Conservation (phyloP, 176 grass and related monocot genomes). For the Oryza longistaminata region DNA sequence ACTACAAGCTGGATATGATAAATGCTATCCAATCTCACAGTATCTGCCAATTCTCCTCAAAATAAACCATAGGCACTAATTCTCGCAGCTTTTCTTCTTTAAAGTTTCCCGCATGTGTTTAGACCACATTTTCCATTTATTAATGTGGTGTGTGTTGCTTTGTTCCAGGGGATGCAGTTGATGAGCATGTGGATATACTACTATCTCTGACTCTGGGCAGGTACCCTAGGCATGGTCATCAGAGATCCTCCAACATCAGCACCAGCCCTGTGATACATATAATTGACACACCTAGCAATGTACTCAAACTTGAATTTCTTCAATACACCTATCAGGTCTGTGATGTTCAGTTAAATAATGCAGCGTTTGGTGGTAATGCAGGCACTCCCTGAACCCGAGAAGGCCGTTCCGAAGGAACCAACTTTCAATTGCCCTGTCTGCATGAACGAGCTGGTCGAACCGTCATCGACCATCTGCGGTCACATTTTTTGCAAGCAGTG, state of each 20-base stretch:
- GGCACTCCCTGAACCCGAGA: constrained; percentile 42
- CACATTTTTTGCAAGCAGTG: constrained; percentile 89
- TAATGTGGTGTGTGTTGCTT: constrained; percentile 20
- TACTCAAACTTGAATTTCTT: not conserved
- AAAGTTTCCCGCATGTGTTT: not conserved
- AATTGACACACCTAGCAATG: constrained; percentile 26
- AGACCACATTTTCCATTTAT: not conserved
- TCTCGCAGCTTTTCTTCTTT: not conserved
- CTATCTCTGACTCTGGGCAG: constrained; percentile 51
- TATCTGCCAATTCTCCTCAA: not conserved
- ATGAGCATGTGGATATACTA: constrained; percentile 58
- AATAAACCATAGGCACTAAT: constrained; percentile 1
- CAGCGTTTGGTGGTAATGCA: constrained; percentile 4
- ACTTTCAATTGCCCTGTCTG: constrained; percentile 85
- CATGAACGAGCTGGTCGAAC: constrained; percentile 55
- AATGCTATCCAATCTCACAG: not conserved
- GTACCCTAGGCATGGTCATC: constrained; percentile 35
- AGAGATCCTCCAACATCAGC: not conserved
- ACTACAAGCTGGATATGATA: not conserved
- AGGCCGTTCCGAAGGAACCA: constrained; percentile 50
- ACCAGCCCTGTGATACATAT: constrained; percentile 28
- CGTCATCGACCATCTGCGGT: constrained; percentile 82
- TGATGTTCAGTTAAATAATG: constrained; percentile 19
- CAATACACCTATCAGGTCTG: constrained; percentile 5
- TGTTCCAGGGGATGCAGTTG: constrained; percentile 43